Base-by-base conservation (phyloP, 495 filamentous ascomycete genomes). In the Penicilliopsis zonata region DNA sequence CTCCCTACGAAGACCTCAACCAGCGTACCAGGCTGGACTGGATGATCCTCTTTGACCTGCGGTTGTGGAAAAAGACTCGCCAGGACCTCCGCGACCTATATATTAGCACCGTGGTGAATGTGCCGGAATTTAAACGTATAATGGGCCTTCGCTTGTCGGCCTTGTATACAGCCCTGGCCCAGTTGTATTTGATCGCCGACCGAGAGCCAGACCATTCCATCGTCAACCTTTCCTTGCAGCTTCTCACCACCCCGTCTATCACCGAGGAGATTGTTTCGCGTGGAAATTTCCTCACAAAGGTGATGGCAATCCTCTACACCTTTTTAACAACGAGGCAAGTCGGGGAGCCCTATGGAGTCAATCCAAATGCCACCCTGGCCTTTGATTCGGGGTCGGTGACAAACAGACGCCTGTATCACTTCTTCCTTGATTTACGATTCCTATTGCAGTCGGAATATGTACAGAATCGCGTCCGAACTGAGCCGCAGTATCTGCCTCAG, bases 191-290 rank as follows among this genome's bases (percentile, higher is more conserved):
- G 10, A 87, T 99, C 44, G 87, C 90, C 3, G 90, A 99, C 47
- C 71, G 90, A 31, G 90, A 99, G 47, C 88, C 90, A 0, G 90
- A 99, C 44, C 87, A 95, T 50, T 96, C 90, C 3, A 96, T 99
- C 46, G 92, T 99, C 63, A 95, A 93, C 47, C 70, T 96, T 28
- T 94, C 87, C 0, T 51, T 95, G 27, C 90, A 99, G 47, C 94
- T 96, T 74, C 65, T 99, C 28, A 96, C 90, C 0, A 94, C 90
- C 0, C 86, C 90, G 3, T 90, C 87, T 2, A 96, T 96, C 44
- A 95, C 87, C 0, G 79, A 82, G 35, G 90, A 99, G 54, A 81
- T 94, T 26, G 82, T 96, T 2, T 76, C 86, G 37, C 74, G 87
- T 22, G 90, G 87, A n/a, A 96, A 99, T 55, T 94, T 96, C 52